Conservation (phyloP, 345 rosid species). For the Eutrema yunnanense region DNA sequence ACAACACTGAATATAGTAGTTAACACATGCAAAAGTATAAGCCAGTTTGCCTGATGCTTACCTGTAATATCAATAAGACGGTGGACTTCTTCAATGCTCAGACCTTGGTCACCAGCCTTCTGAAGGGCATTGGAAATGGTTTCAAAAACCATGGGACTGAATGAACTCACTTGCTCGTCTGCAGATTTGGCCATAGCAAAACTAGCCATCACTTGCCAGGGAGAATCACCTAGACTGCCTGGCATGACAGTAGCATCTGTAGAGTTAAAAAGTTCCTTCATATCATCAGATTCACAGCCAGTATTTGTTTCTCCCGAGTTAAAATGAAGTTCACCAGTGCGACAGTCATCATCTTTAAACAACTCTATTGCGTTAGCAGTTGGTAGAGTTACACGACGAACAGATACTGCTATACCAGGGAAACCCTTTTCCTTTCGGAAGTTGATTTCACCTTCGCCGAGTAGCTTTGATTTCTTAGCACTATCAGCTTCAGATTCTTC, state of each 20-base stretch:
- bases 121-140: slow-evolving; percentile 51
- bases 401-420: slow-evolving; percentile 69
- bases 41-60: slow-evolving; percentile 19
- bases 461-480: slow-evolving; percentile 54
- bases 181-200: slow-evolving; percentile 34
- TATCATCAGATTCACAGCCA: slow-evolving; percentile 29
- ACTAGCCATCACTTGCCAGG: slow-evolving; percentile 76
- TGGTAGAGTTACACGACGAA: slow-evolving; percentile 41
- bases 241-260: slow-evolving; percentile 33
- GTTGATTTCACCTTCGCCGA: slow-evolving; percentile 65
- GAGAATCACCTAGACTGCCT: slow-evolving; percentile 36
- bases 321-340: slow-evolving; percentile 32
- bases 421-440: slow-evolving; percentile 92
- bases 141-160: slow-evolving; percentile 50
- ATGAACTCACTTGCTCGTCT: slow-evolving; percentile 28
- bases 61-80: slow-evolving; percentile 38
- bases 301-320: slow-evolving; percentile 23
- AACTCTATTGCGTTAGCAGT: slow-evolving; percentile 43
- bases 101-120: slow-evolving; percentile 95
- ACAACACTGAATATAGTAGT: neutral
- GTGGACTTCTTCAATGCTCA: slow-evolving; percentile 60
- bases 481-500: slow-evolving; percentile 43
- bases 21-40: neutral
- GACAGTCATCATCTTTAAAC: slow-evolving; percentile 41
- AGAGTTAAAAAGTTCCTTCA: slow-evolving; percentile 36